phyloP scores from a whole-genome alignment of 169 alveolate genomes.

The Plasmodium fragile region DNA sequence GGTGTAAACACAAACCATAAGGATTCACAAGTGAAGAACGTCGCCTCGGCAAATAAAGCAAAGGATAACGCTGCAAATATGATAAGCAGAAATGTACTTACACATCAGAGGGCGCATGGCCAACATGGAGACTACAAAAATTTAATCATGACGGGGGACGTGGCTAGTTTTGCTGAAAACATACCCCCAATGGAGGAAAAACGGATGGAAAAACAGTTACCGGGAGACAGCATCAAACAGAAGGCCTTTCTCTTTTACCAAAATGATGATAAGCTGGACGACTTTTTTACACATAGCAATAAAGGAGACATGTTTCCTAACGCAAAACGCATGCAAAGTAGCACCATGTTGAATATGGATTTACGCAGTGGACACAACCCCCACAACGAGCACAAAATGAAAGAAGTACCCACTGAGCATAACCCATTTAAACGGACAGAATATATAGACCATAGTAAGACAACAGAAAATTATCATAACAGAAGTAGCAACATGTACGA shows the following conservation, averaged over 20 bases:
- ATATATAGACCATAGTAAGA: neutral
- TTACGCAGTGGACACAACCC: neutral
- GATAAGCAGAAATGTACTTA: neutral
- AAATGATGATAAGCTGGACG: neutral
- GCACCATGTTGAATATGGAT: neutral
- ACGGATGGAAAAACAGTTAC: neutral
- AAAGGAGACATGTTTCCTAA: neutral
- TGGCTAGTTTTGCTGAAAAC: neutral
- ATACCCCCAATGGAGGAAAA: neutral
- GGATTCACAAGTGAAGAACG: constrained; percentile 4
- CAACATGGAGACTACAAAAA: neutral
- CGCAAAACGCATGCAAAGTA: neutral
- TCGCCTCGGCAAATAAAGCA: neutral
- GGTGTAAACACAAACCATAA: neutral
- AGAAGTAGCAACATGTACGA: neutral
- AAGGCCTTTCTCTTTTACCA: neutral
- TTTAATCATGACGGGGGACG: neutral
- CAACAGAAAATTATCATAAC: neutral
- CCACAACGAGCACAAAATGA: neutral
- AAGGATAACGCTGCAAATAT: neutral
- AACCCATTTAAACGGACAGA: neutral
- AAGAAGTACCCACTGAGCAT: neutral
- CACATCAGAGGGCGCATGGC: neutral
- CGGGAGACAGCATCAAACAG: neutral
- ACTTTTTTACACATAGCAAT: neutral